Base-by-base conservation (phyloP, 1,139 yeast species). In the Kodamaea alishanica region DNA sequence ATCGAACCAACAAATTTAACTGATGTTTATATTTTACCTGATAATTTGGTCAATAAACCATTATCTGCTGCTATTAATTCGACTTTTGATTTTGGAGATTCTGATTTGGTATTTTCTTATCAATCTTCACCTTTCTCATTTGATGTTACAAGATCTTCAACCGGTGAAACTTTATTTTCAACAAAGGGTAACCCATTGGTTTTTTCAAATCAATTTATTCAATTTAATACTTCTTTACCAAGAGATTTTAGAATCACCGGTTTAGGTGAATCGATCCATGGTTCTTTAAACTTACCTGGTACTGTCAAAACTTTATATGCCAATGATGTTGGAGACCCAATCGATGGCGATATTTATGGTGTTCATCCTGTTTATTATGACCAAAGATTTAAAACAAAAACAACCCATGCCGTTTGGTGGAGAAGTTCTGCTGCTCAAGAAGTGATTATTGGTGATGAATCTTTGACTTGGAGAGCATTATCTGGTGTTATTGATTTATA, bases 191-290 rank as follows among this genome's bases (percentile, higher is more conserved):
- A 56, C 38, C 60, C 61, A 29, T 45, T 63, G 33, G 66, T 61
- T 6, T 61, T 51, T 40, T 60, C 63, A 22, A 58, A 61, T 43
- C 65, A 61, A 40, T 61, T 61, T 39, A 40, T 61, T 26, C 65
- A 60, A 43, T 54, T 61, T 46, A 56, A 56, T 40, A 58, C 65
- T 23, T 35, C 51, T 6, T 47, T 61, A 30, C 65, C 65, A 2
- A 33, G 48, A 29, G 56, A 51, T 10, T 62, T 61, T 41, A 47
- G 51, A 15, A 47, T 60, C 24, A 51, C 56, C 28, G 67, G 68
- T 2, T 48, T 63, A 9, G 68, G 67, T 23, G 67, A 63, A 40
- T 51, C 61, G 2, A 53, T 63, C 34, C 62, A 55, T 32, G 63
- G 63, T 2, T 55, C 56, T 22, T 45, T 55, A 26, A 53, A 55